A percentile compares a stretch with the other conserved stretches of the same genome.
Evolutionary conservation across 1,284 basidiomycete species (phyloP).

Genomic region (Volvariella volvacea): DNA sequence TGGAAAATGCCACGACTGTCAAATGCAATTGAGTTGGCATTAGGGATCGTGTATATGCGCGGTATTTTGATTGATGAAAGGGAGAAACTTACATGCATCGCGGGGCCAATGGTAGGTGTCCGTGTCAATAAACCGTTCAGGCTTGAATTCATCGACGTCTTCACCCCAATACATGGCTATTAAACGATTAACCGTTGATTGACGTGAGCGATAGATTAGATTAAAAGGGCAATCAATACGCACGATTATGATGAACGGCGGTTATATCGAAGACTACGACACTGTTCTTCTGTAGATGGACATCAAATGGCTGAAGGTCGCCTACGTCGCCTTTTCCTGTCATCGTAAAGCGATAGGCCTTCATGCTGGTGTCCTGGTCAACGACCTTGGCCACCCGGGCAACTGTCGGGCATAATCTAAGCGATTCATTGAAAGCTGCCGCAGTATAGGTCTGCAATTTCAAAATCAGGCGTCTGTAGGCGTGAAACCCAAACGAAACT

Average conservation of each 20-base stretch:
- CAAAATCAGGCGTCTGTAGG: too few species aligned
- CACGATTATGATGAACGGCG: slow-evolving; percentile 19
- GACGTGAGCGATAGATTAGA: neutral
- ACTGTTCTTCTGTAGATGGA: slow-evolving; percentile 29
- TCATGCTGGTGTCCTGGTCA: slow-evolving; percentile 25
- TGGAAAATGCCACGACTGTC: slow-evolving; percentile 32
- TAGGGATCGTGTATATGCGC: neutral
- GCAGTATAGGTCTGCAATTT: slow-evolving; percentile 28
- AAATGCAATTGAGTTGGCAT: neutral
- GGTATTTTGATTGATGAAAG: neutral
- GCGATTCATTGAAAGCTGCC: slow-evolving; percentile 35
- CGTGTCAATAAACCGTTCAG: slow-evolving; percentile 42
- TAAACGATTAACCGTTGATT: neutral
- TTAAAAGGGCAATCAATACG: slow-evolving; percentile 3
- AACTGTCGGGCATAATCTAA: slow-evolving; percentile 33
- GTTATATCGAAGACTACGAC: slow-evolving; percentile 30
- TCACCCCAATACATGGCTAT: slow-evolving; percentile 36
- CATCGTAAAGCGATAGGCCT: slow-evolving; percentile 24
- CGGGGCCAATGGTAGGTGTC: slow-evolving; percentile 30
- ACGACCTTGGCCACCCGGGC: slow-evolving; percentile 36
- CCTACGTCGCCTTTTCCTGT: slow-evolving; percentile 18
- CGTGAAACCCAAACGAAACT: too few species aligned
- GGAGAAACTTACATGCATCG: slow-evolving; percentile 30
- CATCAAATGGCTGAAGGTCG: neutral
- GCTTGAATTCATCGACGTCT: slow-evolving; percentile 37